Conservation (phyloP, 306 rosid genomes). For the Rosa multiflora region DNA sequence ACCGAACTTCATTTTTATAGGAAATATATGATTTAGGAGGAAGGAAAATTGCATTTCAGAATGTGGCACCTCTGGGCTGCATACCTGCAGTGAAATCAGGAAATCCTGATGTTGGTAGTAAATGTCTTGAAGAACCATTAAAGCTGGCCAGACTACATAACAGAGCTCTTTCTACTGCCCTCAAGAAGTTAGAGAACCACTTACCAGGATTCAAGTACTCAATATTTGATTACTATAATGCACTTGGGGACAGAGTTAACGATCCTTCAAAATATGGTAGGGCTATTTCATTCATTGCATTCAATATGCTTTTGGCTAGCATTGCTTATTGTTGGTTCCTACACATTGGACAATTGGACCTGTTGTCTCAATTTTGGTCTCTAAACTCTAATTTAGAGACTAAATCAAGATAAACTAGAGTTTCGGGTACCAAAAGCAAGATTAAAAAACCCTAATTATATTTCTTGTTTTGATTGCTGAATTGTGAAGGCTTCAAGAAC, state of each 20-base stretch:
- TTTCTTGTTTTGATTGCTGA: neutral
- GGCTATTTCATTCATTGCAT: neutral
- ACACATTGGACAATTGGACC: too few relatives aligned
- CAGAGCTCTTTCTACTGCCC: slow-evolving; percentile 28
- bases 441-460: neutral
- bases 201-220: slow-evolving; percentile 57
- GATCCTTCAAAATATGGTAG: slow-evolving; percentile 58
- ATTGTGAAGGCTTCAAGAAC: slow-evolving; percentile 29
- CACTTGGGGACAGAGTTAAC: slow-evolving; percentile 9
- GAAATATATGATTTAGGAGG: slow-evolving; percentile 2
- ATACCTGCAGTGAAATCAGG: slow-evolving; percentile 14
- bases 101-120: slow-evolving; percentile 18
- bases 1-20: neutral
- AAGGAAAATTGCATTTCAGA: slow-evolving; percentile 17
- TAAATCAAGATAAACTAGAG: neutral
- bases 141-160: slow-evolving; percentile 34
- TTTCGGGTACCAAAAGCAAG: neutral
- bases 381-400: neutral
- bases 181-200: slow-evolving; percentile 27
- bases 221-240: slow-evolving; percentile 13
- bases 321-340: too few relatives aligned
- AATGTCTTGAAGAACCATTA: slow-evolving; percentile 27
- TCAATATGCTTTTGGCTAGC: neutral
- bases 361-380: neutral
- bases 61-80: slow-evolving; percentile 36